Evolutionary conservation across 345 rosid species (phyloP).

Genomic region (Ceriops decandra): DNA sequence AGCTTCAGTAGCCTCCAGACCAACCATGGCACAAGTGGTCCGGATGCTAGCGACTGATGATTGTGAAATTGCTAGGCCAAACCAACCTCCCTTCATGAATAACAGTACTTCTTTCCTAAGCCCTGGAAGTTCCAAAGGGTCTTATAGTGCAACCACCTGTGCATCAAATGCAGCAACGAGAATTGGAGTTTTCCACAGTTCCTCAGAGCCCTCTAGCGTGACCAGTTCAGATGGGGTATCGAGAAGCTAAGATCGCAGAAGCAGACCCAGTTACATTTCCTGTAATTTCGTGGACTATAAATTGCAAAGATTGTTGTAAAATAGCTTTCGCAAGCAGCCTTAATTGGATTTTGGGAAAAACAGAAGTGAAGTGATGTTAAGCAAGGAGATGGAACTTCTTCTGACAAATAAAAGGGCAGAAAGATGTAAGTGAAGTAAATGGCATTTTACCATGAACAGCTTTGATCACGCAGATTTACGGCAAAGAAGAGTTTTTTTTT

Average conservation of each 20-base stretch:
- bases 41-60: constrained; percentile 27
- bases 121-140: constrained; percentile 20
- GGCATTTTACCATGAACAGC: too few relatives aligned
- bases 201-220: constrained; percentile 28
- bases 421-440: neutral
- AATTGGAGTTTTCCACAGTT: constrained; percentile 24
- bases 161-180: constrained; percentile 24
- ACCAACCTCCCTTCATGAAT: constrained; percentile 45
- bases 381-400: neutral
- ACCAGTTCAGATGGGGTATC: constrained; percentile 22
- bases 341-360: neutral
- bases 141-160: constrained; percentile 26
- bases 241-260: constrained; percentile 20
- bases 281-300: neutral
- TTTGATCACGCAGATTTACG: neutral
- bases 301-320: neutral
- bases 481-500: too few relatives aligned
- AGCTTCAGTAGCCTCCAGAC: constrained; percentile 41
- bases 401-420: neutral
- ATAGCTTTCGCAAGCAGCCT: constrained; percentile 3
- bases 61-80: constrained; percentile 33
- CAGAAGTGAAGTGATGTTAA: constrained; percentile 5
- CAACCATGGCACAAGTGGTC: constrained; percentile 44
- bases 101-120: constrained; percentile 17
- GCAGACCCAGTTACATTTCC: neutral